Conservation (phyloP, 1,284 basidiomycete species). For the Macrocystidia cucumis region DNA sequence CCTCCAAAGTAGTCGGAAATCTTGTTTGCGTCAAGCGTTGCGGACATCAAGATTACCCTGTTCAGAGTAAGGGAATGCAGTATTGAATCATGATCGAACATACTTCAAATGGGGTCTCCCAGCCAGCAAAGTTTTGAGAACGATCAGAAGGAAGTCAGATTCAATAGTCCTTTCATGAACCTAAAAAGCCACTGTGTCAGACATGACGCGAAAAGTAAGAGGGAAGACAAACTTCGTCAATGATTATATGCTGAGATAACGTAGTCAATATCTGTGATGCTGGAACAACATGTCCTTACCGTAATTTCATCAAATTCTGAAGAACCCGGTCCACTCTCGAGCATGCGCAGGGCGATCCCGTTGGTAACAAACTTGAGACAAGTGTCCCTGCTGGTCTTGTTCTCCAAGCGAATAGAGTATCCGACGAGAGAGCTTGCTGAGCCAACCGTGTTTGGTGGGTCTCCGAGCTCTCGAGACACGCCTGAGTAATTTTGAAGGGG, state of each 20-base stretch:
- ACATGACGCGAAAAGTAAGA: not conserved
- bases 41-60: slow-evolving; percentile 96
- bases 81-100: slow-evolving; percentile 3
- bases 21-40: slow-evolving; percentile 93
- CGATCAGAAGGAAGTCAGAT: slow-evolving; percentile 94
- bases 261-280: slow-evolving; percentile 3
- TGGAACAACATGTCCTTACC: slow-evolving; percentile 28
- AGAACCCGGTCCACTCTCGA: slow-evolving; percentile 75
- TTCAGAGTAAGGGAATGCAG: slow-evolving; percentile 2
- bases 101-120: slow-evolving; percentile 83
- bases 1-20: slow-evolving; percentile 90
- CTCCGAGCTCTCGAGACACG: slow-evolving; percentile 92
- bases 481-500: slow-evolving; percentile 17
- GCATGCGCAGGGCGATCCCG: slow-evolving; percentile 95
- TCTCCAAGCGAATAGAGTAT: slow-evolving; percentile 93
- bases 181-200: slow-evolving; percentile 24
- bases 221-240: slow-evolving; percentile 66
- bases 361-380: slow-evolving; percentile 86
- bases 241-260: slow-evolving; percentile 64
- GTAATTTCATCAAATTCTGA: slow-evolving; percentile 93
- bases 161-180: slow-evolving; percentile 97
- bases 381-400: slow-evolving; percentile 77
- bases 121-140: slow-evolving; percentile 83
- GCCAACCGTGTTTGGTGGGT: slow-evolving; percentile 77
- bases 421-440: slow-evolving; percentile 81